These are phyloP conservation scores for Scenedesmus sp. DNA, from an alignment of 163 green algal genomes.

Conservation along the genomic window DNA sequence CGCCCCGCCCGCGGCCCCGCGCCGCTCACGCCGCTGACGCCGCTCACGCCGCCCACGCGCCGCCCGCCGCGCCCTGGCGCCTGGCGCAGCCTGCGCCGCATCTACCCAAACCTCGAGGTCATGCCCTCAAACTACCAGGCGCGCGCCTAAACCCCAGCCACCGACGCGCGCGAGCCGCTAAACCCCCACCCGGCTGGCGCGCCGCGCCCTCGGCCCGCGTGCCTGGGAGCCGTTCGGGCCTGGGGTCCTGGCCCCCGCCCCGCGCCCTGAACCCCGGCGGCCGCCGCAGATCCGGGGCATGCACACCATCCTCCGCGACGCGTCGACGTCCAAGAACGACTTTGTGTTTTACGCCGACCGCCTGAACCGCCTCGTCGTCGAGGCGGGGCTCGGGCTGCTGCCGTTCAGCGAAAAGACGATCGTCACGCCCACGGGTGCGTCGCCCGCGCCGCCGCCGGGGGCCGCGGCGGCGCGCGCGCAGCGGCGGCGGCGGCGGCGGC, in stretches of 20 bases:
- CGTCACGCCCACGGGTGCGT: conserved; percentile 87
- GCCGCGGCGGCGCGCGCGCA: too few relatives aligned
- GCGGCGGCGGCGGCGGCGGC: too few relatives aligned
- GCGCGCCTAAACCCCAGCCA: too few relatives aligned
- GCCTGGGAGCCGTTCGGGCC: background rate
- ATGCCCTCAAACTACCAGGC: conserved; percentile 85
- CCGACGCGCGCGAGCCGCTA: too few relatives aligned
- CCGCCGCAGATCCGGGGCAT: conserved; percentile 95
- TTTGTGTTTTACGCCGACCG: conserved; percentile 97
- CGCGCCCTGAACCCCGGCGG: background rate
- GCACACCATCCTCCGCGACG: conserved; percentile 97
- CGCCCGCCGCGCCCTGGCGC: too few relatives aligned
- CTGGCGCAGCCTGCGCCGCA: conserved; percentile 88
- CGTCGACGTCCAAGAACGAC: conserved; percentile 81
- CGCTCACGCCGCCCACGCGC: too few relatives aligned
- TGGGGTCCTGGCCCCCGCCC: background rate
- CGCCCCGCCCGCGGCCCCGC: too few relatives aligned
- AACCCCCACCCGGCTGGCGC: too few relatives aligned
- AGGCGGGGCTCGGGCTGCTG: conserved; percentile 94
- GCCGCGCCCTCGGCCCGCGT: background rate
- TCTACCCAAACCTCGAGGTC: conserved; percentile 93
- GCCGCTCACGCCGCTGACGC: too few relatives aligned
- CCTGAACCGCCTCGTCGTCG: conserved; percentile 92
- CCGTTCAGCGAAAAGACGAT: conserved; percentile 84
- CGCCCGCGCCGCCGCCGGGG: too few relatives aligned